Conservation (phyloP, 768 basidiomycete species). For the Amanita jacksonii region DNA sequence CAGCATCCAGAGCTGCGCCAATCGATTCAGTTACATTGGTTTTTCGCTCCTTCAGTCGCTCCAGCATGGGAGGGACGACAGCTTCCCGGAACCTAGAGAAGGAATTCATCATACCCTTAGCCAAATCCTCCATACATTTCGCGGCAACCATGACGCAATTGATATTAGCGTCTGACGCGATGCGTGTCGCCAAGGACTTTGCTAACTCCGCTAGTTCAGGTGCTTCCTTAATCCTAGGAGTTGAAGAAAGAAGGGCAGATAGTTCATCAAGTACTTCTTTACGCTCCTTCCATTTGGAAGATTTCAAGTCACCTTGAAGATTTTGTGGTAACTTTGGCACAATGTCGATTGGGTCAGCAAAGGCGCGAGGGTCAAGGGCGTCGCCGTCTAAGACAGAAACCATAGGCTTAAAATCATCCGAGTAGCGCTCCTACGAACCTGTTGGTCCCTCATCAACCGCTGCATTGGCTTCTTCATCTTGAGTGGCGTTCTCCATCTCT, state of each 20-base stretch:
- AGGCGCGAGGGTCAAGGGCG: conserved; percentile 64
- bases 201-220: conserved; percentile 69
- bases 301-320: conserved; percentile 66
- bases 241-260: conserved; percentile 52
- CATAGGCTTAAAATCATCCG: conserved; percentile 8
- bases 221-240: conserved; percentile 72
- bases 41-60: conserved; percentile 92
- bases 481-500: conserved; percentile 46
- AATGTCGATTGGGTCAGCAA: conserved; percentile 78
- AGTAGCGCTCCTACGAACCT: conserved; percentile 9
- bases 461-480: conserved; percentile 10
- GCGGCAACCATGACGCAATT: conserved; percentile 90
- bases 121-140: conserved; percentile 74
- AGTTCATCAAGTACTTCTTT: conserved; percentile 88
- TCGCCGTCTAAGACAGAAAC: conserved; percentile 29
- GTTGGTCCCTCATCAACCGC: conserved; percentile 19
- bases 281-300: conserved; percentile 97
- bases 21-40: conserved; percentile 83
- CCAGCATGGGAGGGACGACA: conserved; percentile 71
- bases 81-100: conserved; percentile 70
- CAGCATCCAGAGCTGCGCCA: conserved; percentile 79
- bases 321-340: conserved; percentile 65
- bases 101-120: conserved; percentile 64
- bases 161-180: conserved; percentile 88
- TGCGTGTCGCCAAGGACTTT: conserved; percentile 67